These are phyloP conservation scores for Viola pubescens DNA, from an alignment of 441 rosid genomes.

Conservation along the genomic window DNA sequence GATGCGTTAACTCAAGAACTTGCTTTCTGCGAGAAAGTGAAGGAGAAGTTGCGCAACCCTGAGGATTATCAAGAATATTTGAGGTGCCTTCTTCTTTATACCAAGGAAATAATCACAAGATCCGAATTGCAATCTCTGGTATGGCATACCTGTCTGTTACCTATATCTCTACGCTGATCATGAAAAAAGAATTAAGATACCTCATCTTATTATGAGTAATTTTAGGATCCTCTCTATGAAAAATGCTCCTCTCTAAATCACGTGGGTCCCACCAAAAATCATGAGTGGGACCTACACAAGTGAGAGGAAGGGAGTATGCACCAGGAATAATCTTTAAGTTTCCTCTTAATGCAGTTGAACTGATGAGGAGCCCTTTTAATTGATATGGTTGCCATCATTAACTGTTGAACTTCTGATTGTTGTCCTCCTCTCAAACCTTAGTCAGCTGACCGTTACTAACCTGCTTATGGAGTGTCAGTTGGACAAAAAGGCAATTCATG, in stretches of 20 bases:
- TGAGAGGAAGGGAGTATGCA: no score
- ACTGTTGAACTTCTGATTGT: neutral
- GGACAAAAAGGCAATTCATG: constrained; percentile 16
- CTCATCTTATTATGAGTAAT: no score
- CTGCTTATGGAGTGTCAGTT: no score
- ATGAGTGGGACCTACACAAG: no score
- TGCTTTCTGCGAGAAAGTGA: constrained; percentile 78
- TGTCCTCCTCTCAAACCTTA: neutral
- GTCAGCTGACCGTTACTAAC: constrained; percentile 3
- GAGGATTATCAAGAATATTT: constrained; percentile 75
- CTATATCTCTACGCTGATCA: no score
- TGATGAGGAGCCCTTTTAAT: neutral
- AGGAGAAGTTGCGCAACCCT: constrained; percentile 55
- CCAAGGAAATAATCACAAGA: constrained; percentile 71
- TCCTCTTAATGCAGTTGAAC: neutral
- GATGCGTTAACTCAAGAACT: constrained; percentile 62
- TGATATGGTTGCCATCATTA: neutral
- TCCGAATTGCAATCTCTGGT: constrained; percentile 81
- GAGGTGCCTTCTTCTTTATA: constrained; percentile 77
- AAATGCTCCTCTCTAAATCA: no score
- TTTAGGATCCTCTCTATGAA: no score
- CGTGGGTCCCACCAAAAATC: no score
- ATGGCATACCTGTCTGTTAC: constrained; percentile 20
- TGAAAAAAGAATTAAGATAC: no score
- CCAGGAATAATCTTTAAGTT: no score